These are phyloP conservation scores for Geranium incanum DNA, from an alignment of 441 rosid genomes.

Conservation along the genomic window DNA sequence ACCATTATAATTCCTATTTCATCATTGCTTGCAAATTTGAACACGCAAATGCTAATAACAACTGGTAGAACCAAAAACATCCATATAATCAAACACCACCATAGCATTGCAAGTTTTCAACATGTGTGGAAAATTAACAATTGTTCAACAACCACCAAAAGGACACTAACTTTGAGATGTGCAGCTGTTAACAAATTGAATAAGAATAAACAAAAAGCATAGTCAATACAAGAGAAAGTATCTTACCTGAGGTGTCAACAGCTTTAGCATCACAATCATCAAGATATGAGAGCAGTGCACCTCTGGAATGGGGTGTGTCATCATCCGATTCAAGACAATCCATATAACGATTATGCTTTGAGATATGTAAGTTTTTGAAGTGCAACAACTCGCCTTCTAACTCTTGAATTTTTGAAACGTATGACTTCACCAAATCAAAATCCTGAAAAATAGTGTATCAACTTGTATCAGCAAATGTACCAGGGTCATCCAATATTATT, in stretches of 20 bases:
- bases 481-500: neutral
- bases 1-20: conserved; percentile 9
- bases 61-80: neutral
- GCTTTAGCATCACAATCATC: conserved; percentile 50
- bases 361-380: conserved; percentile 38
- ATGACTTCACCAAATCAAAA: conserved; percentile 54
- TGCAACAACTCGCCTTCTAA: conserved; percentile 76
- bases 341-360: conserved; percentile 34
- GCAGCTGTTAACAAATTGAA: neutral
- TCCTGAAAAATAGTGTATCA: conserved; percentile 41
- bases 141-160: neutral
- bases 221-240: neutral
- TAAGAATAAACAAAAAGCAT: neutral
- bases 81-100: neutral
- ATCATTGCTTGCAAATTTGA: conserved; percentile 10
- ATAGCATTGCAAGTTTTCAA: neutral
- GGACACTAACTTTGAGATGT: neutral
- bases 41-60: neutral
- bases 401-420: conserved; percentile 81
- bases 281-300: conserved; percentile 46
- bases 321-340: conserved; percentile 54
- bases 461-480: conserved; percentile 17
- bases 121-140: neutral
- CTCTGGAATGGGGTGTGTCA: conserved; percentile 44
- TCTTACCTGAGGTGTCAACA: conserved; percentile 49